phyloP scores from a whole-genome alignment of 75 land plant species.

The Cupressus sempervirens region DNA sequence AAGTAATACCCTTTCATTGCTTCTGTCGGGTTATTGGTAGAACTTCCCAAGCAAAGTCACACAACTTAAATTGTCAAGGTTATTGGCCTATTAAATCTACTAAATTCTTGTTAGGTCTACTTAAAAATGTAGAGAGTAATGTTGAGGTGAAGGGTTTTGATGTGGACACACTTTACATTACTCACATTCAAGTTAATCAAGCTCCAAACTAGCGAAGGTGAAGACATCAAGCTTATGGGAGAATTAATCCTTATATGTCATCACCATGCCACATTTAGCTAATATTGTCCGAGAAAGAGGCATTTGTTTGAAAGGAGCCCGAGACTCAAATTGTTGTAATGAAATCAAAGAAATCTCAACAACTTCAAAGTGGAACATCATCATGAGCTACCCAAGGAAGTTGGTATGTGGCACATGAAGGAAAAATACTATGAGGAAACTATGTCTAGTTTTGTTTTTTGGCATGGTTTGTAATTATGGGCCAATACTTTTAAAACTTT shows the following conservation, averaged over 20 bases:
- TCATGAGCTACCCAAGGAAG: too few relatives aligned
- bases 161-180: constrained; percentile 48
- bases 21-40: constrained; percentile 91
- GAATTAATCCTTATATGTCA: too few relatives aligned
- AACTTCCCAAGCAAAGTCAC: constrained; percentile 84
- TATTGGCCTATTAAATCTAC: constrained; percentile 88
- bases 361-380: too few relatives aligned
- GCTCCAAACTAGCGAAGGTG: constrained; percentile 67
- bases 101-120: constrained; percentile 62
- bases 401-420: too few relatives aligned
- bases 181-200: constrained; percentile 71
- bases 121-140: constrained; percentile 92
- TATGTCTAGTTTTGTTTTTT: too few relatives aligned
- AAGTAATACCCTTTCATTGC: constrained; percentile 81
- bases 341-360: too few relatives aligned
- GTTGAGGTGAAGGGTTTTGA: too few relatives aligned
- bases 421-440: too few relatives aligned
- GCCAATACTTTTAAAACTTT: too few relatives aligned
- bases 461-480: too few relatives aligned
- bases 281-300: constrained; percentile 89
- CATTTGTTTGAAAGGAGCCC: constrained; percentile 77
- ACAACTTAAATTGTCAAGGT: constrained; percentile 81
- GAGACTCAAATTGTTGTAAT: too few relatives aligned
- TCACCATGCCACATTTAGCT: constrained; percentile 95
- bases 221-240: constrained; percentile 66